Evolutionary conservation across 2,329 filamentous ascomycete genomes (phyloP), one percentile per base, ranked within the genome.

Genomic region (Aspergillus novoparasiticus): DNA sequence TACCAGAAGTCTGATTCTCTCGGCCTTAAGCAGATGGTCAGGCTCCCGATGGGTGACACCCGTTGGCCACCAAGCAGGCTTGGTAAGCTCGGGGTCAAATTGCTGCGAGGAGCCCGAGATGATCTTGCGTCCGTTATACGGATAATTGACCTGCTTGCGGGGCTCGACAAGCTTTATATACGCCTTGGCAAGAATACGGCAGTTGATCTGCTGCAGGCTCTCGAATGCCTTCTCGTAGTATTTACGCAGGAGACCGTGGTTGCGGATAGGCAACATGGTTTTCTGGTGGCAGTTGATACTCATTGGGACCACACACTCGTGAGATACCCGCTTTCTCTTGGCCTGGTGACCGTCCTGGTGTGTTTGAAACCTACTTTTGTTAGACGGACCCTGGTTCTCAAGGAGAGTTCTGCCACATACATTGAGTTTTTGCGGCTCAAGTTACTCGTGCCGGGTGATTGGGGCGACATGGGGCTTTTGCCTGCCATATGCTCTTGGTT

Each of bases 141-240:
- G 75, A 45, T 73, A 75, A 50, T 76, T 76, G 32, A 75, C 75
- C 61, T 77, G 75, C 45, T 77, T 77, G 39, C 75, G 73, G 16
- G 75, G 75, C 62, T 77, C 75, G 5, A 77, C 71, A n/a, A 76
- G 60, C 61, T 76, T 77, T 64, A 77, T 69, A 59, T 74, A 77
- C 51, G 75, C 75, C 54, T 77, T 76, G 16, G 75, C 75, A 6
- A 77, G 65, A 9, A 75, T 71, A 21, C 75, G 73, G 39, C 74
- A 77, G 60, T 77, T 76, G n/a, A 72, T 73, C 66, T 77, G 75
- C 57, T 77, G 74, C 23, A 77, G 62, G 21, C 72, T 72, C 19
- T 75, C 69, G 36, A 76, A 77, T 1, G 72, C 68, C 36, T 73
- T 75, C 57, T 75, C 72, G 46, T 77, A 77, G 61, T 76, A 77